Percentiles rank a stretch among this genome's conserved stretches.
phyloP scores from a whole-genome alignment of 164 flowering plant genomes.

The Stephania yunnanensis region DNA sequence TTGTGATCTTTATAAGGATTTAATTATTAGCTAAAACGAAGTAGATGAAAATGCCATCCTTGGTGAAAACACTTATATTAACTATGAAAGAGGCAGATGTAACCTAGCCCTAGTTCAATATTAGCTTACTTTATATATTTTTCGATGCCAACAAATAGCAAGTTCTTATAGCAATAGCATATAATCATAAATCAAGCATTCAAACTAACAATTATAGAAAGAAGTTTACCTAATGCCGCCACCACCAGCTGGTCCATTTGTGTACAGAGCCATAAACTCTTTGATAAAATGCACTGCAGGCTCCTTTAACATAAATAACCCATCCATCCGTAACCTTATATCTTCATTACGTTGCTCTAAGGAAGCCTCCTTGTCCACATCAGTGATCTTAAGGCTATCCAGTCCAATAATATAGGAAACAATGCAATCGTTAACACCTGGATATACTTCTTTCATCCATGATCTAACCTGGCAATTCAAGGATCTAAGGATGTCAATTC shows the following conservation, averaged over 20 bases:
- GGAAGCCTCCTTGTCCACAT: constrained; percentile 13
- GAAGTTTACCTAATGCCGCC: constrained; percentile 79
- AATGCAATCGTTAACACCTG: constrained; percentile 43
- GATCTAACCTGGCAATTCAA: constrained; percentile 57
- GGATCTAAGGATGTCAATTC: neutral
- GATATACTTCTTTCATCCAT: constrained; percentile 78
- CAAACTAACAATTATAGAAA: neutral
- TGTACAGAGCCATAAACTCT: constrained; percentile 83
- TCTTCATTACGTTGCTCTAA: constrained; percentile 31
- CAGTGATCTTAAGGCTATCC: constrained; percentile 69
- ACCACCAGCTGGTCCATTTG: constrained; percentile 99
- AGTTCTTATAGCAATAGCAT: no score
- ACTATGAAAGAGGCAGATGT: neutral
- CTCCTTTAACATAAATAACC: constrained; percentile 64
- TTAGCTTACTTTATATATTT: neutral
- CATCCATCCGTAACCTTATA: constrained; percentile 87
- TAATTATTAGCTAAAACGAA: no score
- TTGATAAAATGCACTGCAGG: constrained; percentile 63
- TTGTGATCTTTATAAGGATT: no score
- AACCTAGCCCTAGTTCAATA: neutral
- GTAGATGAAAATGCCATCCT: no score
- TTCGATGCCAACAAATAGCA: neutral
- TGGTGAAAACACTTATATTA: no score
- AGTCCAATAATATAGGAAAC: constrained; percentile 78
- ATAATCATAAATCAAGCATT: neutral